A percentile compares a stretch with the other conserved stretches of the same genome.
These are phyloP conservation scores for Parastagonospora nodorum DNA, from an alignment of 2,329 filamentous ascomycete species.

Conservation along the genomic window DNA sequence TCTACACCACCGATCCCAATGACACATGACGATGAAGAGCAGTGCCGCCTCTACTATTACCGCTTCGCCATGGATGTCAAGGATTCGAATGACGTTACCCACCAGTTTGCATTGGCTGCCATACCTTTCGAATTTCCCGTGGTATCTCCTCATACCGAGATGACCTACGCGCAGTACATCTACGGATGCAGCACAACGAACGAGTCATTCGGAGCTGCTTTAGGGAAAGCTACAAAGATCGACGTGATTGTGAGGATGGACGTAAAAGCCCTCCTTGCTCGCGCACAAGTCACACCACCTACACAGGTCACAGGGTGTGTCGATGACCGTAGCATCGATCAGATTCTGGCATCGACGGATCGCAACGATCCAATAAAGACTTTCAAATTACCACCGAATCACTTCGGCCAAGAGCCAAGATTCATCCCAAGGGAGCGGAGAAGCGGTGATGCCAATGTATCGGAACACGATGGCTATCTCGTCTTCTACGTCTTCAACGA, in stretches of 20 bases:
- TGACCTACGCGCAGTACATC: conserved; percentile 64
- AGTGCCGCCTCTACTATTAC: conserved; percentile 74
- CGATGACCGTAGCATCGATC: conserved; percentile 59
- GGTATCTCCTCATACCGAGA: conserved; percentile 59
- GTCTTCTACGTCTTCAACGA: conserved; percentile 75
- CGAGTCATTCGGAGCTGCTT: conserved; percentile 62
- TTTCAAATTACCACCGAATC: conserved; percentile 64
- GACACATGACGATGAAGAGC: conserved; percentile 59
- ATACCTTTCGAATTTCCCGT: conserved; percentile 73
- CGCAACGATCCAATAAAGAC: conserved; percentile 62
- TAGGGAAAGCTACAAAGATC: conserved; percentile 70
- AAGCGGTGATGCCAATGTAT: conserved; percentile 2
- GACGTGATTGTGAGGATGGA: conserved; percentile 69
- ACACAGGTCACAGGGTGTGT: conserved; percentile 64
- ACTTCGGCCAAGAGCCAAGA: conserved; percentile 70
- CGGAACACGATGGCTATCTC: conserved; percentile 70
- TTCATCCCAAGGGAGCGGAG: conserved; percentile 58
- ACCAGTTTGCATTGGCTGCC: conserved; percentile 68
- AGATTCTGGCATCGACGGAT: conserved; percentile 55
- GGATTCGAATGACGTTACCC: conserved; percentile 53
- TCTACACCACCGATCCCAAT: conserved; percentile 24
- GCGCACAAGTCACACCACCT: conserved; percentile 55
- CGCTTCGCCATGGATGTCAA: conserved; percentile 57
- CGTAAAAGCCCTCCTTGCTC: conserved; percentile 56
- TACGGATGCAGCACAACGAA: conserved; percentile 69